Conservation (phyloP, 139 green algal genomes). For the Microglena sp. region DNA sequence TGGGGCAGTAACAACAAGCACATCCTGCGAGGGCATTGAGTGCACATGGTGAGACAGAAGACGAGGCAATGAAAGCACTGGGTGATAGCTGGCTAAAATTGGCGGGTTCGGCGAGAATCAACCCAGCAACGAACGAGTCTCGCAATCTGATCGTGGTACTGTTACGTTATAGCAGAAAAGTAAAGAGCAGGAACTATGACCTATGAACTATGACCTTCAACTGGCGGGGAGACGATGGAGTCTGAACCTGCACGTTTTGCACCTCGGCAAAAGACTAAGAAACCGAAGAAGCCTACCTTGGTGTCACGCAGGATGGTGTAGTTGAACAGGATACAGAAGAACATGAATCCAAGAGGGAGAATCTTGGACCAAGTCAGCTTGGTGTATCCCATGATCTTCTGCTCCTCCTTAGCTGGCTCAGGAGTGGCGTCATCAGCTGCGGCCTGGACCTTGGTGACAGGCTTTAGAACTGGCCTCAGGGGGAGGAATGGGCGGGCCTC, state of each 20-base stretch:
- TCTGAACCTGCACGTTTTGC: not conserved
- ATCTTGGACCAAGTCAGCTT: conserved; percentile 67
- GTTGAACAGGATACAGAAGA: conserved; percentile 99
- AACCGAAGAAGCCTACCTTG: conserved; percentile 67
- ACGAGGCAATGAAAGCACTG: not conserved
- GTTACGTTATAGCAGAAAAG: not conserved
- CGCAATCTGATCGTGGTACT: not conserved
- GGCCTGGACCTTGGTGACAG: too few species aligned
- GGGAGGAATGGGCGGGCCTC: too few species aligned
- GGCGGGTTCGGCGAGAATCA: not conserved
- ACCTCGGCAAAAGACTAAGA: not conserved
- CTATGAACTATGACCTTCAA: too few species aligned
- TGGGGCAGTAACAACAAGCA: conserved; percentile 96
- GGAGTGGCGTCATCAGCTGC: not conserved
- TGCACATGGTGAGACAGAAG: not conserved
- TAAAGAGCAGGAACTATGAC: not conserved
- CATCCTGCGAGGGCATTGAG: conserved; percentile 63
- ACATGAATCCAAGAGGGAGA: conserved; percentile 88
- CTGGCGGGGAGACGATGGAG: too few species aligned
- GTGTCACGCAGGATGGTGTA: conserved; percentile 99
- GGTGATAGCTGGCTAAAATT: not conserved
- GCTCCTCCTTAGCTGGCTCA: conserved; percentile 3
- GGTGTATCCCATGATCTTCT: conserved; percentile 10
- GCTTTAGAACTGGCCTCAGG: too few species aligned
- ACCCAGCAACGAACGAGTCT: not conserved